phyloP scores from a whole-genome alignment of 495 filamentous ascomycete genomes.

The Parathielavia hyrcaniae region DNA sequence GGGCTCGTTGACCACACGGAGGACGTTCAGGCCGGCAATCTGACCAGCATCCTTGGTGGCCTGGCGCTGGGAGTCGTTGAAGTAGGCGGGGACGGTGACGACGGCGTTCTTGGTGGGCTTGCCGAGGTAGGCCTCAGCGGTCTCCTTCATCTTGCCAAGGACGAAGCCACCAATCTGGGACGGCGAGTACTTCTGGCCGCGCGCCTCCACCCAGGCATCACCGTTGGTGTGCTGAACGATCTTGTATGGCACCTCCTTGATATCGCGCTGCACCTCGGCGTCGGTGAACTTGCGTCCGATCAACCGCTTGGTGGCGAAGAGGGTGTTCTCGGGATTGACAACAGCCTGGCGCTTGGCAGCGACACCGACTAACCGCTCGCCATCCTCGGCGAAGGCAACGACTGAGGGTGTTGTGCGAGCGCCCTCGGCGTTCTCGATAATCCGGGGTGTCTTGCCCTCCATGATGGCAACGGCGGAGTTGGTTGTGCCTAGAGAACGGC shows the following conservation, averaged over 20 bases:
- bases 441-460: slow-evolving; percentile 91
- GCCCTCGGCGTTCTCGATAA: slow-evolving; percentile 91
- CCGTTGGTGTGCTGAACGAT: slow-evolving; percentile 98
- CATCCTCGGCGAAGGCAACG: slow-evolving; percentile 93
- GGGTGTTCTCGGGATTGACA: slow-evolving; percentile 98
- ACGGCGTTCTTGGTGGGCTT: slow-evolving; percentile 91
- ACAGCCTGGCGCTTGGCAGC: slow-evolving; percentile 98
- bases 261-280: slow-evolving; percentile 91
- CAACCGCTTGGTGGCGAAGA: slow-evolving; percentile 98
- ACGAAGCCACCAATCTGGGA: slow-evolving; percentile 97
- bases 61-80: slow-evolving; percentile 97
- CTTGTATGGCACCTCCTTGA: slow-evolving; percentile 98
- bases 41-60: slow-evolving; percentile 97
- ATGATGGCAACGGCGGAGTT: slow-evolving; percentile 97
- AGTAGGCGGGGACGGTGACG: slow-evolving; percentile 94
- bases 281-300: slow-evolving; percentile 99
- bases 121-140: slow-evolving; percentile 82
- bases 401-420: slow-evolving; percentile 94
- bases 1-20: slow-evolving; percentile 95
- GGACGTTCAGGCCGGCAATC: slow-evolving; percentile 89
- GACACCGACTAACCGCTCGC: slow-evolving; percentile 95
- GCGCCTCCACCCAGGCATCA: slow-evolving; percentile 95
- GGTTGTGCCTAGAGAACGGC: slow-evolving; percentile 63
- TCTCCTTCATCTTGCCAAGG: slow-evolving; percentile 98
- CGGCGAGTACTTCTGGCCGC: slow-evolving; percentile 94